Base-by-base conservation (phyloP, 805 yeast species). In the Candida dajiaensis region DNA sequence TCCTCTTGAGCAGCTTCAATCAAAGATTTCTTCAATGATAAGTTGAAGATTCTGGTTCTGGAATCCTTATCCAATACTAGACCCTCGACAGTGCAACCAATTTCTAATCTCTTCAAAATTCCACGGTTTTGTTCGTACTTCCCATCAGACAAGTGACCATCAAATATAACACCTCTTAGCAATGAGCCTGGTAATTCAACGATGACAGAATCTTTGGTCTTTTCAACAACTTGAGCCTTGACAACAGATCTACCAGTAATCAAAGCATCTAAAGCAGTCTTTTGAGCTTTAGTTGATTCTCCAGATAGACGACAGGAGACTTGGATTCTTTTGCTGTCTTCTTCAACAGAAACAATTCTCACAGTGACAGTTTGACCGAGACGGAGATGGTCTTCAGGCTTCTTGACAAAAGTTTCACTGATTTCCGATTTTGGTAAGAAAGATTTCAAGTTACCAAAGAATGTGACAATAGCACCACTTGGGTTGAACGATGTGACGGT, bases 371-470 rank as follows among this genome's bases (percentile, higher is more conserved):
- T 83, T 67, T 94, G 98, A 5, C 96, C 96, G 15, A 85, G 60
- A 53, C 80, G 81, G 55, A 92, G 74, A 64, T 83, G 85, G 54
- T 89, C 92, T 53, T 76, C 78, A 18, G 96, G 89, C 46, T 80
- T 78, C 43, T 72, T 74, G 36, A 90, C 94, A 62, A 77, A 87
- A 1, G 96, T 81, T 66, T 94, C 98, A 45, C 95, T 84, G 57
- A 94, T 86, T 69, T 94, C 98, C 45, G 83, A 72, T 53, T 82
- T 80, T 26, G 99, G 98, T 50, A 94, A 70, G 62, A 80, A 90
- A 0, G 89, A 99, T 53, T 74, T 78, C 38, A 87, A 64, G 44
- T 74, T 73, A 45, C 94, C 95, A 59, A 88, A 90, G 60, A 94
- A 89, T 15, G 89, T 78, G 7, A 94, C 80, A 39, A 89, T 69